Evolutionary conservation across 2,329 filamentous ascomycete genomes (phyloP).

Genomic region (Scytalidium sp.): DNA sequence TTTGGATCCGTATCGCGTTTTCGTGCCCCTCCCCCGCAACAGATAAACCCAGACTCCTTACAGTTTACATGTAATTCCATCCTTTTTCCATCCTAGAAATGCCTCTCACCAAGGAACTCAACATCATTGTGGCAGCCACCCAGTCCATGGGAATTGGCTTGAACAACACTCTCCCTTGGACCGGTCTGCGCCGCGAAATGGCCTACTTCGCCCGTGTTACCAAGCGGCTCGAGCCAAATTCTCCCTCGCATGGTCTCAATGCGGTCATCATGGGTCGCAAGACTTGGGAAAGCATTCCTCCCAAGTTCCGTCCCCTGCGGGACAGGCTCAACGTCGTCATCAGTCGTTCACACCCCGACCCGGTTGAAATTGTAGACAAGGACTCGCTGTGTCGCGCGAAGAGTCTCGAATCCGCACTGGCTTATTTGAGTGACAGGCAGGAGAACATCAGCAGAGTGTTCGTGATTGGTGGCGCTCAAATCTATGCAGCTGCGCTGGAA

Average conservation of each 20-base stretch:
- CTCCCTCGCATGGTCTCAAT: conserved; percentile 41
- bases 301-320: conserved; percentile 73
- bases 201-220: conserved; percentile 91
- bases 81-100: background rate
- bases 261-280: conserved; percentile 97
- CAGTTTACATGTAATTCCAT: background rate
- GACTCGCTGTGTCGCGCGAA: background rate
- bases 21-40: background rate
- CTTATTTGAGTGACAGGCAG: conserved; percentile 30
- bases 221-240: conserved; percentile 35
- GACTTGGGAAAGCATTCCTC: conserved; percentile 90
- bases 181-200: conserved; percentile 86
- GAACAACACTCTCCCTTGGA: conserved; percentile 81
- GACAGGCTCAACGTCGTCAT: conserved; percentile 82
- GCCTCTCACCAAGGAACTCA: conserved; percentile 53
- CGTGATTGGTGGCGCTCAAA: conserved; percentile 85
- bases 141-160: conserved; percentile 82
- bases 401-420: conserved; percentile 31
- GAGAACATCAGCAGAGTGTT: conserved; percentile 52
- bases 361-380: background rate
- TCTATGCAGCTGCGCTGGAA: conserved; percentile 72
- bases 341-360: conserved; percentile 44
- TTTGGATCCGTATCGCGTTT: background rate
- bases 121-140: conserved; percentile 94
- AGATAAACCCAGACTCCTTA: background rate